phyloP scores from a whole-genome alignment of 768 basidiomycete genomes.

The Baorangia bicolor region DNA sequence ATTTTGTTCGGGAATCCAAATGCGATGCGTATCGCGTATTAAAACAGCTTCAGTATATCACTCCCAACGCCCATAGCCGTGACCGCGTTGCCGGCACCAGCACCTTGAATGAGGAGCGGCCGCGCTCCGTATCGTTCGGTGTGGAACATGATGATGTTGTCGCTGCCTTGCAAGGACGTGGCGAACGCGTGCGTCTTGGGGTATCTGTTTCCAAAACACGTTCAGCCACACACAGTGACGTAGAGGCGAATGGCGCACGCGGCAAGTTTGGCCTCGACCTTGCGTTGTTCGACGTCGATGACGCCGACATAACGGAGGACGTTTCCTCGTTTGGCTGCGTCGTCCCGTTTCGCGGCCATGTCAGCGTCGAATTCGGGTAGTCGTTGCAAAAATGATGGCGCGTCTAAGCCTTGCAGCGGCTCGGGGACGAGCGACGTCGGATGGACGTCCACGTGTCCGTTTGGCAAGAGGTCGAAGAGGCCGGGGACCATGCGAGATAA shows the following conservation, averaged over 20 bases:
- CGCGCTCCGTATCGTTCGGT: conserved; percentile 87
- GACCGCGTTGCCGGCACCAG: conserved; percentile 96
- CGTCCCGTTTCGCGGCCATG: conserved; percentile 72
- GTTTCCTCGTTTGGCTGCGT: conserved; percentile 75
- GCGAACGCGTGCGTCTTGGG: conserved; percentile 90
- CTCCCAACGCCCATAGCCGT: conserved; percentile 98
- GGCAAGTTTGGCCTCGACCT: conserved; percentile 85
- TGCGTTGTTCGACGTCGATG: conserved; percentile 66
- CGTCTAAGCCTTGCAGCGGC: conserved; percentile 66
- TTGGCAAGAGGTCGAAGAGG: conserved; percentile 52
- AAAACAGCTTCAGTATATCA: conserved; percentile 66
- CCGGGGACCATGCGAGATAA: conserved; percentile 75
- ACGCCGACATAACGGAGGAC: conserved; percentile 95
- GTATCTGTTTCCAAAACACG: conserved; percentile 59
- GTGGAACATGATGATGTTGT: conserved; percentile 98
- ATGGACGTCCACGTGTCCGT: conserved; percentile 77
- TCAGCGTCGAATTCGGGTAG: conserved; percentile 82
- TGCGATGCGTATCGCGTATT: neutral
- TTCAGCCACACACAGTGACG: neutral
- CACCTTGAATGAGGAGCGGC: conserved; percentile 92
- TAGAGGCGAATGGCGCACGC: conserved; percentile 53
- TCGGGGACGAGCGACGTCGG: conserved; percentile 86
- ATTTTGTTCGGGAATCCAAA: neutral
- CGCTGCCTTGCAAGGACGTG: conserved; percentile 91
- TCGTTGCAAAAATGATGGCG: conserved; percentile 78